Evolutionary conservation across 805 yeast genomes (phyloP).

Genomic region (Sugiyamaella marilandica): DNA sequence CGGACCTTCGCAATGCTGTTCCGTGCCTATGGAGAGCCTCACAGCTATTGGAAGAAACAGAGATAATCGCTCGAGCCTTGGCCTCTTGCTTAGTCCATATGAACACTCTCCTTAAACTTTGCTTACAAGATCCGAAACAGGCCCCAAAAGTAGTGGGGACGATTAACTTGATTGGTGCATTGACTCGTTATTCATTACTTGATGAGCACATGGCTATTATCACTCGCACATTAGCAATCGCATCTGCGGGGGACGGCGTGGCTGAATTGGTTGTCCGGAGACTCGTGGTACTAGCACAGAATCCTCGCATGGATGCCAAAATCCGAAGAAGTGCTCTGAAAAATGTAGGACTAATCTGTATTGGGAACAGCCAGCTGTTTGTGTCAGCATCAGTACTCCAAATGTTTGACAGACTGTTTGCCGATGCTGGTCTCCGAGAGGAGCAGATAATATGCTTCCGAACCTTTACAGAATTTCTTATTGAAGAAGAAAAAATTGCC

Average conservation of each 20-base stretch:
- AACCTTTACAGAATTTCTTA: constrained; percentile 55
- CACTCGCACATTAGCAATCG: constrained; percentile 48
- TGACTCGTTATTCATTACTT: constrained; percentile 67
- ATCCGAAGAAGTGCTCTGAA: constrained; percentile 51
- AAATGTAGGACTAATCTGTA: constrained; percentile 55
- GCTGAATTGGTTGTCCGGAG: constrained; percentile 26
- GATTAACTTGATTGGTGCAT: constrained; percentile 59
- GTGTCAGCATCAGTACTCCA: constrained; percentile 49
- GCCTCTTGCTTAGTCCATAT: constrained; percentile 53
- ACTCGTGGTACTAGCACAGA: constrained; percentile 27
- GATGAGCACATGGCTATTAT: constrained; percentile 37
- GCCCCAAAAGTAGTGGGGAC: constrained; percentile 37
- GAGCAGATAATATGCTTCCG: constrained; percentile 42
- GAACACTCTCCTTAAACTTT: constrained; percentile 28
- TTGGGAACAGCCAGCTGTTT: constrained; percentile 62
- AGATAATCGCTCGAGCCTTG: constrained; percentile 56
- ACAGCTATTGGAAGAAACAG: constrained; percentile 40
- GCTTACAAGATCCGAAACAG: constrained; percentile 1
- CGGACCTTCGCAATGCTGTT: constrained; percentile 42
- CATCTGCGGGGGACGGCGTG: neutral
- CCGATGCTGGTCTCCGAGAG: neutral
- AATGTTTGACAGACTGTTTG: constrained; percentile 52
- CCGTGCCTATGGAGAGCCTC: constrained; percentile 63
- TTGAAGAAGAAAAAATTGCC: constrained; percentile 35
- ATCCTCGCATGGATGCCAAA: constrained; percentile 6